Percentiles rank a stretch among this genome's conserved stretches.
phyloP scores from a whole-genome alignment of 23 red algal species.

The Gracilaria gracilis region DNA sequence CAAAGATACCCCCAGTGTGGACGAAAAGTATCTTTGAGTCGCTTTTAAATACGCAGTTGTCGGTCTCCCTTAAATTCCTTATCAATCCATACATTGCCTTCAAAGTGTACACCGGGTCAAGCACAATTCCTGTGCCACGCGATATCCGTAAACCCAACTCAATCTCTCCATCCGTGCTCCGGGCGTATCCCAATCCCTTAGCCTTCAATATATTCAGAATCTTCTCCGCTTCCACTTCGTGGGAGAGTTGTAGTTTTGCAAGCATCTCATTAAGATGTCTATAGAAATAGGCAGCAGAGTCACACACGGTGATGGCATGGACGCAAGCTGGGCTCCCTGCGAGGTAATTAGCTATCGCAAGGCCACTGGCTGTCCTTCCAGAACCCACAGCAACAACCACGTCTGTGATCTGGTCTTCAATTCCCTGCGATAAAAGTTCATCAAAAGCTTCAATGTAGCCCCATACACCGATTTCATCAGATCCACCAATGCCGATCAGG shows the following conservation, averaged over 20 bases:
- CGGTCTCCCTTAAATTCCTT: constrained; percentile 11
- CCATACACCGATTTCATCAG: constrained; percentile 73
- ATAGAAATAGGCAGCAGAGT: constrained; percentile 61
- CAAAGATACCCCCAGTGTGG: constrained; percentile 80
- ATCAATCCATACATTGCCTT: constrained; percentile 72
- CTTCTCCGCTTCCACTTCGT: constrained; percentile 20
- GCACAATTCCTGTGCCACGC: constrained; percentile 43
- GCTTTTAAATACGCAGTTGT: neutral
- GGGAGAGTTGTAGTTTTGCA: constrained; percentile 24
- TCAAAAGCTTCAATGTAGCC: constrained; percentile 73
- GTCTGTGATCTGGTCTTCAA: constrained; percentile 49
- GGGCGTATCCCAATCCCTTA: constrained; percentile 73
- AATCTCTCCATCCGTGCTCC: constrained; percentile 60
- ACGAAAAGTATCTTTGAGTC: constrained; percentile 63
- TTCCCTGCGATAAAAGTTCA: constrained; percentile 61
- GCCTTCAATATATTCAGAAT: constrained; percentile 69
- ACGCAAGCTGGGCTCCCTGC: constrained; percentile 32
- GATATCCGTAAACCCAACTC: constrained; percentile 44
- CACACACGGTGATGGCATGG: constrained; percentile 61
- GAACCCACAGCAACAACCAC: constrained; percentile 73
- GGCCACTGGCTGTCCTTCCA: constrained; percentile 79
- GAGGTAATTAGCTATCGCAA: constrained; percentile 72
- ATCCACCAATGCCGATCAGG: constrained; percentile 81
- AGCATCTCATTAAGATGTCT: constrained; percentile 75
- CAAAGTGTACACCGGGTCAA: constrained; percentile 82